Percentiles rank a stretch among this genome's conserved stretches.
Conservation (phyloP, 768 basidiomycete species). For the Lactarius quietus region DNA sequence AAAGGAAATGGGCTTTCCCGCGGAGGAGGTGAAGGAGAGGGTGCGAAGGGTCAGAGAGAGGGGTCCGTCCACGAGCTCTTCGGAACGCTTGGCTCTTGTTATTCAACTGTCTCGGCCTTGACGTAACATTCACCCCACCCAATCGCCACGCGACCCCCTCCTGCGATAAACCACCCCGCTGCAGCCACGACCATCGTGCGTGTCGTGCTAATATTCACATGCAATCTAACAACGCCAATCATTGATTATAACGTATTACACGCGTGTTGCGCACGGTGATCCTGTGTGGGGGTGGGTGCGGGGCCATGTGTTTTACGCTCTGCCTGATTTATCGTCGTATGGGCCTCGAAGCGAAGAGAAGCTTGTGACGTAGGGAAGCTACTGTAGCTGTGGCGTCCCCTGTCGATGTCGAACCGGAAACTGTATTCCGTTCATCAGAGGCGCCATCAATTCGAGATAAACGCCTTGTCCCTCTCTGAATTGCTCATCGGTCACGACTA, state of each 20-base stretch:
- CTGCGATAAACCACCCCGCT: too few relatives aligned
- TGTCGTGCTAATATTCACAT: constrained; percentile 3
- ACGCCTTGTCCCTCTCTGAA: not conserved
- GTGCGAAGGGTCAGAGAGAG: not conserved
- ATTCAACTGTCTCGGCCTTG: not conserved
- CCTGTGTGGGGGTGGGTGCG: not conserved
- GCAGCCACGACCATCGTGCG: constrained; percentile 3
- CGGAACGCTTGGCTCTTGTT: not conserved
- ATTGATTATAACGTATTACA: not conserved
- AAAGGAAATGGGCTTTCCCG: not conserved
- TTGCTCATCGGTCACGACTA: not conserved
- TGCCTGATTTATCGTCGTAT: too few relatives aligned
- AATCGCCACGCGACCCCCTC: not conserved
- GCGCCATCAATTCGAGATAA: not conserved
- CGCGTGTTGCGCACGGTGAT: not conserved
- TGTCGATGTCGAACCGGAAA: not conserved
- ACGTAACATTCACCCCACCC: constrained; percentile 14
- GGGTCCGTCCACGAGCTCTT: not conserved
- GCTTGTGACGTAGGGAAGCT: not conserved
- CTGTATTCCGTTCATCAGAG: not conserved
- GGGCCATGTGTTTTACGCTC: too few relatives aligned
- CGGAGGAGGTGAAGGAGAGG: not conserved
- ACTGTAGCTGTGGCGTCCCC: too few relatives aligned
- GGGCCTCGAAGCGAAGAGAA: not conserved
- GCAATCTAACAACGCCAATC: constrained; percentile 1